Evolutionary conservation across 768 basidiomycete genomes (phyloP).

Genomic region (Hericium erinaceus): DNA sequence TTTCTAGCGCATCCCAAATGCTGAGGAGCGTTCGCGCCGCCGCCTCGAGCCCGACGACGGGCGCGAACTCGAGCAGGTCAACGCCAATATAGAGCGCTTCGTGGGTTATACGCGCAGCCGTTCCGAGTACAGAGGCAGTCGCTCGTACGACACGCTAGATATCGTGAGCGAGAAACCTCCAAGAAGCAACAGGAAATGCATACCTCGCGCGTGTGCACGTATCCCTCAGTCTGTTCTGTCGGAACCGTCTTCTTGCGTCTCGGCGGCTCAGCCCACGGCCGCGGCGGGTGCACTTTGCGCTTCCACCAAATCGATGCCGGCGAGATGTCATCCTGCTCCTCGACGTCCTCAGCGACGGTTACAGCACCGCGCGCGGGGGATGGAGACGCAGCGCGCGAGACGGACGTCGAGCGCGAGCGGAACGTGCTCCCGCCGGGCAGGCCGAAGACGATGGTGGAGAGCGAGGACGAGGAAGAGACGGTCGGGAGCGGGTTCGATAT

Average conservation of each 20-base stretch:
- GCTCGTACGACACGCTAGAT: conserved; percentile 19
- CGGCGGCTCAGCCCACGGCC: conserved; percentile 19
- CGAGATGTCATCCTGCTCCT: neutral
- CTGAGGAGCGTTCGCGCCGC: conserved; percentile 42
- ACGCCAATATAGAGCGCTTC: conserved; percentile 34
- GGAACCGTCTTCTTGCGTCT: conserved; percentile 18
- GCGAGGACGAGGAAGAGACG: conserved; percentile 7
- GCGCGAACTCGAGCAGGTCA: conserved; percentile 40
- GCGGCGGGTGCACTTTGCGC: conserved; percentile 7
- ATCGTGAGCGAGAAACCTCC: neutral
- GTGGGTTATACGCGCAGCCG: conserved; percentile 31
- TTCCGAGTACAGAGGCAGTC: conserved; percentile 29
- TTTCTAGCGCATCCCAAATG: conserved; percentile 58
- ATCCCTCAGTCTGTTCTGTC: conserved; percentile 20
- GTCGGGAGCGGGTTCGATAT: conserved; percentile 9
- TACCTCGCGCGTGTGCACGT: conserved; percentile 20
- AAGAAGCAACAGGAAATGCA: neutral
- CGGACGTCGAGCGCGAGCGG: conserved; percentile 11
- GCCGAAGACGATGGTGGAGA: conserved; percentile 4
- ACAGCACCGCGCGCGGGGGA: conserved; percentile 4
- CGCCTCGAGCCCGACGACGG: conserved; percentile 44
- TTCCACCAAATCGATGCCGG: conserved; percentile 18
- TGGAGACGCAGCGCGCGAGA: neutral
- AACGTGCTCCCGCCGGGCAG: conserved; percentile 1
- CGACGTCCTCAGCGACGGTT: neutral